phyloP scores from a whole-genome alignment of 345 rosid genomes.

The Salix viminalis region DNA sequence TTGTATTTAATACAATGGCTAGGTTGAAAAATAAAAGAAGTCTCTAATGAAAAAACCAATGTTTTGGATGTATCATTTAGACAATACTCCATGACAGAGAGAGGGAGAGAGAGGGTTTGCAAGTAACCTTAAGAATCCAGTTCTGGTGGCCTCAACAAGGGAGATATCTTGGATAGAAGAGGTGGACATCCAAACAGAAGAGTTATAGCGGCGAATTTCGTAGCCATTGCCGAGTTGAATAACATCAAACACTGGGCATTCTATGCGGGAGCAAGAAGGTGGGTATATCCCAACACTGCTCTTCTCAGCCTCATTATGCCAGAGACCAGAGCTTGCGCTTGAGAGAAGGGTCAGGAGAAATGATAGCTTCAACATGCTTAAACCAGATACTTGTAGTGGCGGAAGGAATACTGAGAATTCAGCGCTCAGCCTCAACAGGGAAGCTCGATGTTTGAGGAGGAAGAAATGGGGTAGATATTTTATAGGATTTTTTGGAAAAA shows the following conservation, averaged over 20 bases:
- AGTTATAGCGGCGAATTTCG: slow-evolving; percentile 64
- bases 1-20: too few species aligned
- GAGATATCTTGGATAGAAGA: slow-evolving; percentile 71
- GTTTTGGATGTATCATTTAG: too few species aligned
- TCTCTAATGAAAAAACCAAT: too few species aligned
- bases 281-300: slow-evolving; percentile 31
- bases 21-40: too few species aligned
- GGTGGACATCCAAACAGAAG: slow-evolving; percentile 62
- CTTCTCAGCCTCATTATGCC: slow-evolving; percentile 14
- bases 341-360: slow-evolving; percentile 47
- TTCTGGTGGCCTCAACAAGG: slow-evolving; percentile 61
- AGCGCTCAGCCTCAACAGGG: too few species aligned
- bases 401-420: too few species aligned
- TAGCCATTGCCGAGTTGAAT: slow-evolving; percentile 51
- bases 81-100: not conserved
- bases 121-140: slow-evolving; percentile 63
- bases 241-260: slow-evolving; percentile 63
- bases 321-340: slow-evolving; percentile 16
- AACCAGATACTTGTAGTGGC: not conserved
- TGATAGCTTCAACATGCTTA: not conserved
- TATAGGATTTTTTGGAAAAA: too few species aligned
- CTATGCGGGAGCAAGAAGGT: slow-evolving; percentile 68
- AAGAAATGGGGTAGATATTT: too few species aligned
- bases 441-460: too few species aligned
- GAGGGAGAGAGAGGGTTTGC: not conserved